These are phyloP conservation scores for Pichia insulana DNA, from an alignment of 805 yeast genomes.

Conservation along the genomic window DNA sequence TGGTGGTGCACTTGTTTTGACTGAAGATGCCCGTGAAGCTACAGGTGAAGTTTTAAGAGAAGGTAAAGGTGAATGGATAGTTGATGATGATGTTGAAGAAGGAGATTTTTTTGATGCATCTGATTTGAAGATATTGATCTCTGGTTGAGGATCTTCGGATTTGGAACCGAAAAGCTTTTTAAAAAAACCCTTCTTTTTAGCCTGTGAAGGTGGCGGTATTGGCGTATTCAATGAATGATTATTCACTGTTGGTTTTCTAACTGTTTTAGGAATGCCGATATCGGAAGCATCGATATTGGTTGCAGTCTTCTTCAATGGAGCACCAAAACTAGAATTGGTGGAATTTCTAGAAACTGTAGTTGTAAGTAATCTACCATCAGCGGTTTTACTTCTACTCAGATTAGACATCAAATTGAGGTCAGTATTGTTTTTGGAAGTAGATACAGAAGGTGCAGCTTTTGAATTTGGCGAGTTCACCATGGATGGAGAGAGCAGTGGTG, in stretches of 20 bases:
- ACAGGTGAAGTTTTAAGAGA: neutral
- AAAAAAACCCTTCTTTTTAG: slow-evolving; percentile 19
- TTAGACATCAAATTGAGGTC: slow-evolving; percentile 10
- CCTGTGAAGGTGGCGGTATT: slow-evolving; percentile 6
- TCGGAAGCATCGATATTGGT: slow-evolving; percentile 21
- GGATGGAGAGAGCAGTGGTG: slow-evolving; percentile 23
- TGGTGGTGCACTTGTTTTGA: neutral
- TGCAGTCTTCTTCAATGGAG: slow-evolving; percentile 20
- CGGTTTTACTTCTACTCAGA: slow-evolving; percentile 20
- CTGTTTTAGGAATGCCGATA: slow-evolving; percentile 5
- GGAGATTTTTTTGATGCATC: neutral
- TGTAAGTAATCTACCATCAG: slow-evolving; percentile 17
- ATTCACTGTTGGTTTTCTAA: neutral
- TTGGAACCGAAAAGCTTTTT: slow-evolving; percentile 23
- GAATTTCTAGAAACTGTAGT: slow-evolving; percentile 6
- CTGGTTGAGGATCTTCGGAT: slow-evolving; percentile 11
- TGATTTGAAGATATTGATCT: neutral
- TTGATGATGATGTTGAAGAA: neutral
- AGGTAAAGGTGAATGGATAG: neutral
- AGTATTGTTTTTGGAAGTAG: slow-evolving; percentile 4
- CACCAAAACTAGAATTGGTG: slow-evolving; percentile 1
- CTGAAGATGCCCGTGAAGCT: neutral
- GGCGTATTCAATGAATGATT: slow-evolving; percentile 1
- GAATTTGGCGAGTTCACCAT: slow-evolving; percentile 16
- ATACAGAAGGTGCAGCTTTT: slow-evolving; percentile 23